Base-by-base conservation (phyloP, 495 filamentous ascomycete species). In the Trichoderma erinaceum region DNA sequence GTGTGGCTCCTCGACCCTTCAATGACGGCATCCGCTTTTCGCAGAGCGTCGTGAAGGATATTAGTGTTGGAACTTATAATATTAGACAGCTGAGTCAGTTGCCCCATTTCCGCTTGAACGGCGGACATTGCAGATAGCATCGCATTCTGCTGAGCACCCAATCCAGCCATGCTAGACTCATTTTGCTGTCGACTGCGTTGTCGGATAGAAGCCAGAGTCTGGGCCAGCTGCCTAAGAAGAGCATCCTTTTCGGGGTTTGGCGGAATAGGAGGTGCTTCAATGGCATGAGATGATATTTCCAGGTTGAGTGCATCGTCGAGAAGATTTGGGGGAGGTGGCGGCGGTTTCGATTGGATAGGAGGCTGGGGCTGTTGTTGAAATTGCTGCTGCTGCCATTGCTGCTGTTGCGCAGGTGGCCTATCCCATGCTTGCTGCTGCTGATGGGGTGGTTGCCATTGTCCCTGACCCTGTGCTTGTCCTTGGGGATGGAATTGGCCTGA, bases 171-270 rank as follows among this genome's bases (percentile, higher is more conserved):
- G 35, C 90, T 90, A 44, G 89, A 80, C 56, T 85, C 80, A 71
- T 91, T 91, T 68, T 92, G 88, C 11, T 78, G 71, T 48, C 88
- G 82, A 44, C 87, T 86, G 63, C 80, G 79, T 29, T 85, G 85
- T 2, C 94, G 85, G 67, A 88, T 88, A 50, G 85, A 76, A 69
- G 86, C 77, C 13, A 99, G 78, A 1, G 87, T 85, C 32, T 81
- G 80, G 63, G 90, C 91, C 29, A 99, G 84, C 18, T 91, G 89
- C 56, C 87, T 85, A 12, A 97, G 84, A 29, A 99, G 86, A 43
- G 88, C 87, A 75, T 97, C 93, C 74, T 97, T 99, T 79, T 99
- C 92, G 8, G 95, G 95, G 75, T 99, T 99, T 1, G 92, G 94
- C 1, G 95, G 95, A 65, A 97, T 91, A 13, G 93, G 94, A 0